These are phyloP conservation scores for Oxyria digyna DNA, from an alignment of 148 eudicot species.

Conservation along the genomic window DNA sequence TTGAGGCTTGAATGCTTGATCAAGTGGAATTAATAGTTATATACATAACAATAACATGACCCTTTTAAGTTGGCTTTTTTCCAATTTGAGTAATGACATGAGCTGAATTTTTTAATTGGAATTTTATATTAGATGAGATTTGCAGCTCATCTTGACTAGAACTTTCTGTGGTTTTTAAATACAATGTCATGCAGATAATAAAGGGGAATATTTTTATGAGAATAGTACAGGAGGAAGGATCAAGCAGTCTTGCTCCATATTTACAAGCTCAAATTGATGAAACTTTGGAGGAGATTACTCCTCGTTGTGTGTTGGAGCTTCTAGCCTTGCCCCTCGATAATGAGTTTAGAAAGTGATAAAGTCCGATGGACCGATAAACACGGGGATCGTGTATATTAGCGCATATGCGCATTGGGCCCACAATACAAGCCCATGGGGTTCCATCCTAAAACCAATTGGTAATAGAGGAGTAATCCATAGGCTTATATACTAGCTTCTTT, in stretches of 20 bases:
- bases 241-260: conserved; percentile 93
- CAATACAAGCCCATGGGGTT: no score
- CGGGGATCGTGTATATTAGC: no score
- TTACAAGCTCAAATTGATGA: conserved; percentile 90
- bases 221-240: conserved; percentile 78
- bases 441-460: no score
- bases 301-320: conserved; percentile 86
- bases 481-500: no score
- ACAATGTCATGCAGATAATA: neutral
- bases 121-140: neutral
- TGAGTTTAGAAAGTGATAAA: no score
- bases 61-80: neutral
- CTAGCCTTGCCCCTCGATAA: conserved; percentile 64
- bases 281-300: conserved; percentile 92
- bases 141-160: neutral
- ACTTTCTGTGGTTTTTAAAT: conserved; percentile 10
- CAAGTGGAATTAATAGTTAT: neutral
- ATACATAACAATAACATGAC: neutral
- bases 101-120: no score
- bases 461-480: no score
- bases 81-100: no score
- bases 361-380: no score
- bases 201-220: neutral
- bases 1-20: neutral
- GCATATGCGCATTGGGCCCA: no score